Percentiles rank a stretch among this genome's conserved stretches.
Evolutionary conservation across 805 yeast genomes (phyloP).

Genomic region (Yarrowia keelungensis): DNA sequence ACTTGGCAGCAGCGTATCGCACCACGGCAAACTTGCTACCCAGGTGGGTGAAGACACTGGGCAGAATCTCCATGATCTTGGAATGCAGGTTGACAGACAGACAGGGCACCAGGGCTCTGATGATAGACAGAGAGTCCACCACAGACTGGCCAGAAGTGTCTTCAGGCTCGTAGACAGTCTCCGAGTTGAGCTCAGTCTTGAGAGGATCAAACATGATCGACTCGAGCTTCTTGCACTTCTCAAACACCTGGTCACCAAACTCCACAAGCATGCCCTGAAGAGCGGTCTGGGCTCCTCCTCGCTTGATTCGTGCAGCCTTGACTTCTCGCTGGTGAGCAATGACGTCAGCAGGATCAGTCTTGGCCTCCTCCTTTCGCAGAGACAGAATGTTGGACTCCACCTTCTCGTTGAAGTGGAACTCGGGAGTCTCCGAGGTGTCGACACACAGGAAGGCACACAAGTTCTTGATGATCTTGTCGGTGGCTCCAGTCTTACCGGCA

Average conservation of each 20-base stretch:
- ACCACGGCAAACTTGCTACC: slow-evolving; percentile 79
- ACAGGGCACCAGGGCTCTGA: slow-evolving; percentile 73
- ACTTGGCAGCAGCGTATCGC: slow-evolving; percentile 88
- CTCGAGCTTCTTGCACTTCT: slow-evolving; percentile 68
- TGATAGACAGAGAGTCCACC: slow-evolving; percentile 84
- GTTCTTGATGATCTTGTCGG: slow-evolving; percentile 88
- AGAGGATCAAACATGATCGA: slow-evolving; percentile 59
- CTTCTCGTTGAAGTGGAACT: slow-evolving; percentile 70
- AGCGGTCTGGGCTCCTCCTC: slow-evolving; percentile 82
- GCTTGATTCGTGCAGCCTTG: slow-evolving; percentile 76
- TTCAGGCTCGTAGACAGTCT: slow-evolving; percentile 51
- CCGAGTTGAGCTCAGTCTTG: slow-evolving; percentile 43
- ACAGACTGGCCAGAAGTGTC: slow-evolving; percentile 71
- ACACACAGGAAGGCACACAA: slow-evolving; percentile 92
- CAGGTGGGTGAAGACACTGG: slow-evolving; percentile 60
- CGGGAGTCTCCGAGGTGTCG: slow-evolving; percentile 95
- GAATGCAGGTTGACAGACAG: slow-evolving; percentile 58
- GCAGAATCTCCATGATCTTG: slow-evolving; percentile 60
- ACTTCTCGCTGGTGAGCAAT: slow-evolving; percentile 67
- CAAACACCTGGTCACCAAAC: slow-evolving; percentile 64
- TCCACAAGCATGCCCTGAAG: slow-evolving; percentile 63
- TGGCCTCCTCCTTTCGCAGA: slow-evolving; percentile 76
- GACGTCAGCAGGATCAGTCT: slow-evolving; percentile 65
- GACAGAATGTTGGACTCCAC: slow-evolving; percentile 69
- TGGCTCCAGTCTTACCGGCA: slow-evolving; percentile 69